Evolutionary conservation across 352 stramenopile genomes (phyloP).

Genomic region (Globisporangium recalcitrans): DNA sequence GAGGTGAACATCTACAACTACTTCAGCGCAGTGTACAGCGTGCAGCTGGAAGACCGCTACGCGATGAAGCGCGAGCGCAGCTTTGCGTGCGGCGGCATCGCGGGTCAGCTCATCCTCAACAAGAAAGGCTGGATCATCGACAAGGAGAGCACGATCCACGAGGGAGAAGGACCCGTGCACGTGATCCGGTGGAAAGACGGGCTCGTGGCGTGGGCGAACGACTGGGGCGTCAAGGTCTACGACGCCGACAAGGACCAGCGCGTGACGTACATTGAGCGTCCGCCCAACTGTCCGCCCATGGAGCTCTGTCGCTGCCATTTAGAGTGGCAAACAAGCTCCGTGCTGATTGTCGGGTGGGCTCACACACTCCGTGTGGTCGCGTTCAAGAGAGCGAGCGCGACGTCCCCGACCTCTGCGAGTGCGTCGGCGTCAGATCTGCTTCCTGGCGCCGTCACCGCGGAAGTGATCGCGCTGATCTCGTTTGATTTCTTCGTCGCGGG

Average conservation of each 20-base stretch:
- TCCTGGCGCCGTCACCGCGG: conserved; percentile 38
- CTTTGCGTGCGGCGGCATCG: conserved; percentile 76
- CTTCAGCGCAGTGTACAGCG: conserved; percentile 76
- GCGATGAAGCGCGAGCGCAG: conserved; percentile 75
- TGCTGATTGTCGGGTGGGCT: conserved; percentile 73
- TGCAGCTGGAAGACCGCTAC: conserved; percentile 76
- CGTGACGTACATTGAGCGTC: conserved; percentile 80
- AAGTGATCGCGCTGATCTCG: conserved; percentile 67
- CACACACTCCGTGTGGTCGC: conserved; percentile 72
- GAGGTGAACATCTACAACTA: conserved; percentile 90
- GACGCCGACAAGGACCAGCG: conserved; percentile 66
- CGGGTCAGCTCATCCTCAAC: conserved; percentile 80
- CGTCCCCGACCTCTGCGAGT: conserved; percentile 33
- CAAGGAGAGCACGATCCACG: conserved; percentile 80
- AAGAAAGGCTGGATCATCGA: conserved; percentile 87
- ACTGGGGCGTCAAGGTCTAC: conserved; percentile 86
- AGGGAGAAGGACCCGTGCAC: conserved; percentile 78
- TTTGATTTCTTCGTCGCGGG: conserved; percentile 85
- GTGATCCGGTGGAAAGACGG: conserved; percentile 75
- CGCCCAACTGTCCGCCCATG: conserved; percentile 73
- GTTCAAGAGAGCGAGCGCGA: conserved; percentile 50
- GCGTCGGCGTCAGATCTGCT: conserved; percentile 21
- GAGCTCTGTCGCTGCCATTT: conserved; percentile 79
- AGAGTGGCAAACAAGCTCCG: conserved; percentile 54
- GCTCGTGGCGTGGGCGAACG: conserved; percentile 79